Percentiles rank a stretch among this genome's conserved stretches.
Evolutionary conservation across 2,329 filamentous ascomycete species (phyloP).

Genomic region (Claviceps sp.): DNA sequence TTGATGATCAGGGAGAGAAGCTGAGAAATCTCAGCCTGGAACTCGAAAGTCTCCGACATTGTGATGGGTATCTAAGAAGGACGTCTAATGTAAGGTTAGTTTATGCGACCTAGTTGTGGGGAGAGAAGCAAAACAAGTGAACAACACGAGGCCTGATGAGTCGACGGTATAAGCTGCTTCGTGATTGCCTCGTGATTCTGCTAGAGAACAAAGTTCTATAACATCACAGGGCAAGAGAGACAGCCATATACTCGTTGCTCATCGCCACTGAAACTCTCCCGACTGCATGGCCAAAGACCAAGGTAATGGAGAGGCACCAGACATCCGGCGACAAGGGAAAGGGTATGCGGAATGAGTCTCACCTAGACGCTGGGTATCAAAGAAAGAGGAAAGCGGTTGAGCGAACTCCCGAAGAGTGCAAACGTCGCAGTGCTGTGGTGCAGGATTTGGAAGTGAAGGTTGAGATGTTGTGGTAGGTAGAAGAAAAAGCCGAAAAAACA

Average conservation of each 20-base stretch:
- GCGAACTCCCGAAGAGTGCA: constrained; percentile 3
- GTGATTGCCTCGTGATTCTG: background rate
- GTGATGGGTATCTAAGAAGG: constrained; percentile 32
- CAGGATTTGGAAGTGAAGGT: background rate
- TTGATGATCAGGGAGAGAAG: constrained; percentile 99
- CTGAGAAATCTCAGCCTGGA: constrained; percentile 99
- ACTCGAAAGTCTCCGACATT: constrained; percentile 99
- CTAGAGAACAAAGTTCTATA: background rate
- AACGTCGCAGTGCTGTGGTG: constrained; percentile 11
- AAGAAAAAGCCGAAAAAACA: constrained; percentile 10
- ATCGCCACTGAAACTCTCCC: background rate
- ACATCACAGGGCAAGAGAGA: background rate
- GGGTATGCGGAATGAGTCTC: constrained; percentile 5
- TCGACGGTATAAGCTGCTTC: background rate
- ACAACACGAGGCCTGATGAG: background rate
- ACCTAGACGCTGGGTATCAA: constrained; percentile 11
- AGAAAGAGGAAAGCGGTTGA: constrained; percentile 3
- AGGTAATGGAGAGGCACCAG: background rate
- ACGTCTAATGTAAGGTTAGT: constrained; percentile 7
- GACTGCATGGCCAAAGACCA: background rate
- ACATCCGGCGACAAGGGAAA: background rate
- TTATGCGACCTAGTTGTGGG: background rate
- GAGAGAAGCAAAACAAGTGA: background rate
- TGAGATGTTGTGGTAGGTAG: constrained; percentile 8
- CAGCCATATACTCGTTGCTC: background rate